Evolutionary conservation across 1,284 basidiomycete genomes (phyloP).

Genomic region (Sutorius eximius): DNA sequence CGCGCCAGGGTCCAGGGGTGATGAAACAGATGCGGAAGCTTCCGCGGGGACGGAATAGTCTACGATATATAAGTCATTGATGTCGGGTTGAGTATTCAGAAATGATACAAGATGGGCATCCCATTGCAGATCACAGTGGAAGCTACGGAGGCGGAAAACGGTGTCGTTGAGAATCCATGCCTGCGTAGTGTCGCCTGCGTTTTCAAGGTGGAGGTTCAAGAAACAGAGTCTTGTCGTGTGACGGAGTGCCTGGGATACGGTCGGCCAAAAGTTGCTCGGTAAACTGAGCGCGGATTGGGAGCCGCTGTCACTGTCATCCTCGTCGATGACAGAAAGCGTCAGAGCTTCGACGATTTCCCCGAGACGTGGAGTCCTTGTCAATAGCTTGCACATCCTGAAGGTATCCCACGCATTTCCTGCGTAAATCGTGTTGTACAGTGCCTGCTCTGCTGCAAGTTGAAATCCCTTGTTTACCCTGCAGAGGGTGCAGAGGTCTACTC

Average conservation of each 20-base stretch:
- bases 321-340: slow-evolving; percentile 41
- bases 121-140: slow-evolving; percentile 68
- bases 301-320: slow-evolving; percentile 6
- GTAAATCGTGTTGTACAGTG: slow-evolving; percentile 58
- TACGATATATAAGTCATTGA: slow-evolving; percentile 57
- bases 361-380: slow-evolving; percentile 47
- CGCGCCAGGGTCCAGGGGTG: slow-evolving; percentile 34
- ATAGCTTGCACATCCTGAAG: slow-evolving; percentile 45
- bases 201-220: slow-evolving; percentile 45
- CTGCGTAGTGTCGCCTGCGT: slow-evolving; percentile 38
- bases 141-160: slow-evolving; percentile 52
- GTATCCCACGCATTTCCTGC: slow-evolving; percentile 42
- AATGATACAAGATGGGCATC: slow-evolving; percentile 54
- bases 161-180: slow-evolving; percentile 54
- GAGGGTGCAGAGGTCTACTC: slow-evolving; percentile 52
- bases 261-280: slow-evolving; percentile 49
- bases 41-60: slow-evolving; percentile 47
- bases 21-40: slow-evolving; percentile 1
- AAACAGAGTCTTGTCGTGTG: slow-evolving; percentile 46
- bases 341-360: slow-evolving; percentile 52
- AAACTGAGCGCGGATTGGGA: slow-evolving; percentile 5
- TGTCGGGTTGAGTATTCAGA: slow-evolving; percentile 48
- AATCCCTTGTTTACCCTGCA: slow-evolving; percentile 58
- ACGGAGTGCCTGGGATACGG: slow-evolving; percentile 48
- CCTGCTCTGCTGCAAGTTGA: slow-evolving; percentile 52